Conservation (phyloP, 148 eudicot genomes). For the Dysphania ambrosioides region DNA sequence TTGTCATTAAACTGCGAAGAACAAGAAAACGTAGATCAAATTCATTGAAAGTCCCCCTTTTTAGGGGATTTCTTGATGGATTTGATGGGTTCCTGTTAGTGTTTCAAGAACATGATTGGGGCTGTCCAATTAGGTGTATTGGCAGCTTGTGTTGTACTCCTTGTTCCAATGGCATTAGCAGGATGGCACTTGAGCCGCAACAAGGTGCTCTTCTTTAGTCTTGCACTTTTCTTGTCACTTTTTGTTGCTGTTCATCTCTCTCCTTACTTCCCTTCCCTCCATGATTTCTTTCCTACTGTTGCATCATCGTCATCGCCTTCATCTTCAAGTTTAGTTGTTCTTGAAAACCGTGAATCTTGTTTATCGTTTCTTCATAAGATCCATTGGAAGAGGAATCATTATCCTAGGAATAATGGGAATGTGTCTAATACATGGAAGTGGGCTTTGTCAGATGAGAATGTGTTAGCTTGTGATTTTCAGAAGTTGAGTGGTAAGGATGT, state of each 20-base stretch:
- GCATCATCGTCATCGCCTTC: constrained; percentile 13
- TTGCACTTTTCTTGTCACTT: constrained; percentile 82
- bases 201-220: constrained; percentile 85
- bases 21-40: not conserved
- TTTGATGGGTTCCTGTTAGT: not conserved
- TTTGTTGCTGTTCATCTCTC: constrained; percentile 86
- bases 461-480: constrained; percentile 65
- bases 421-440: constrained; percentile 55
- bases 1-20: not conserved
- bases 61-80: not conserved
- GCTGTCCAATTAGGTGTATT: constrained; percentile 81
- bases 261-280: constrained; percentile 71
- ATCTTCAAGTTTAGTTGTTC: constrained; percentile 25
- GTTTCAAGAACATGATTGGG: constrained; percentile 55
- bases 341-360: constrained; percentile 49
- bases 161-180: constrained; percentile 94
- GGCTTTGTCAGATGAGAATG: constrained; percentile 37
- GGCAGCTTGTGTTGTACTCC: constrained; percentile 79
- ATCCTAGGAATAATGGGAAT: constrained; percentile 19
- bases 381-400: constrained; percentile 31
- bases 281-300: constrained; percentile 27
- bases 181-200: constrained; percentile 95
- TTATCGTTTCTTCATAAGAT: constrained; percentile 51
- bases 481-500: constrained; percentile 51
- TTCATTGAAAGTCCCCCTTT: not conserved